Evolutionary conservation across 495 filamentous ascomycete genomes (phyloP), one percentile per base, ranked within the genome.

Genomic region (Xylaria acuta): DNA sequence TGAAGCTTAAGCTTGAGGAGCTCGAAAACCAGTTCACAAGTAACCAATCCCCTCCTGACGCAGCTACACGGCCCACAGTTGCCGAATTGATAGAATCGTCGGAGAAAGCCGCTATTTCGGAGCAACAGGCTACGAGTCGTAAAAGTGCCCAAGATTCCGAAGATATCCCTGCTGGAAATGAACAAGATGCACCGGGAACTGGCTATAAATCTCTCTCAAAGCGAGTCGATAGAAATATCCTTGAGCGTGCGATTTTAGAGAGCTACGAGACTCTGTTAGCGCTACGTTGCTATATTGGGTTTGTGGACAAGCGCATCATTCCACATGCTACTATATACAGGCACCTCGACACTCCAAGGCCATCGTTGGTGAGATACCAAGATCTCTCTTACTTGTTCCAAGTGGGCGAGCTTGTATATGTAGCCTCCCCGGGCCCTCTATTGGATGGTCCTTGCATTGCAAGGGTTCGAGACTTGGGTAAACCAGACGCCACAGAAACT

Each of bases 381-480:
- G 53, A 56, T 32, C 53, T 56, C 7, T 56, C 53, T 56, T 32
- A 56, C 27, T 18, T 56, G 53, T 56, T 56, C 53, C 25, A 56
- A 27, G 53, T 56, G 2, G 53, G 53, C 3, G 53, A 56, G 27
- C 53, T 56, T 56, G 25, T 56, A 18, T 56, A 32, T 4, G 8
- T 56, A 0, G 27, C 20, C 53, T 32, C 0, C 6, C 1, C 53
- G n/a, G 14, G 30, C 12, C 1, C 5, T 16, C 22, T 2, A 32
- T 30, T 16, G 0, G 1, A 27, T 56, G 12, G 30, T 16, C 14
- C 25, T 16, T 9, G 49, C 22, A 53, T 56, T 56, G 53, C 25
- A 56, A 56, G 25, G 16, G 27, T 56, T 18, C 3, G 27, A 14
- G 25, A 1, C 4, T 32, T 56, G 27, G 8, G 7, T 16, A 56